These are phyloP conservation scores for Boletus sp. DNA, from an alignment of 768 basidiomycete genomes.

Conservation along the genomic window DNA sequence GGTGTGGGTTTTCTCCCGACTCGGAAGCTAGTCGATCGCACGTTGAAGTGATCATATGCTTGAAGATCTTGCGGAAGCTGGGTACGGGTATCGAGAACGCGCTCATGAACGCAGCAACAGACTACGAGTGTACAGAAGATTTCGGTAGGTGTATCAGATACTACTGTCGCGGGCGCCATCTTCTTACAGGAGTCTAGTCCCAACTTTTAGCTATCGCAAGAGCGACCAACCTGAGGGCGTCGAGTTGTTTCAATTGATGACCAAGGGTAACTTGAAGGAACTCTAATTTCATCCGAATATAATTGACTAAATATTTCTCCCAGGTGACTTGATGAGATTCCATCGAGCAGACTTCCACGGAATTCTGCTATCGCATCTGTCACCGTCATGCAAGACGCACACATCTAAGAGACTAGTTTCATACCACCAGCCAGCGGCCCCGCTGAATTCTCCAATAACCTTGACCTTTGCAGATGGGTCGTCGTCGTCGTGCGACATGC, in stretches of 20 bases:
- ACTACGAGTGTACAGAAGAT: constrained; percentile 20
- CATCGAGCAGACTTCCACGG: constrained; percentile 70
- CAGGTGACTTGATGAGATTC: constrained; percentile 52
- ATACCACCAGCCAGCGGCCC: constrained; percentile 48
- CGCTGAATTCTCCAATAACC: constrained; percentile 31
- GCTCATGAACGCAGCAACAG: constrained; percentile 18
- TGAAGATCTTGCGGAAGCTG: constrained; percentile 25
- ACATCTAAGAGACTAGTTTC: constrained; percentile 60
- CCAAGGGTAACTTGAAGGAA: constrained; percentile 45
- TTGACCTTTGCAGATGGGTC: constrained; percentile 64
- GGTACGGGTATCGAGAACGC: constrained; percentile 17
- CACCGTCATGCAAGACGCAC: constrained; percentile 44
- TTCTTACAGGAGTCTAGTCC: constrained; percentile 36
- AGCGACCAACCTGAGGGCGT: constrained; percentile 56
- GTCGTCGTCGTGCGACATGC: constrained; percentile 57
- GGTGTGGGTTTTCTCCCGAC: constrained; percentile 11
- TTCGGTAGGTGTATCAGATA: constrained; percentile 14
- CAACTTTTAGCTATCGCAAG: constrained; percentile 55
- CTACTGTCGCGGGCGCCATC: neutral
- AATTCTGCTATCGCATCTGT: constrained; percentile 50
- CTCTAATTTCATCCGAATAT: neutral
- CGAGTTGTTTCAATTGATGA: constrained; percentile 52
- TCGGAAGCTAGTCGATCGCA: neutral
- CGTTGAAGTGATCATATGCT: neutral
- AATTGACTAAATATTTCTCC: neutral